Percentiles rank a stretch among this genome's conserved stretches.
Conservation (phyloP, 2,329 filamentous ascomycete genomes). For the Fusarium cyanostomum region DNA sequence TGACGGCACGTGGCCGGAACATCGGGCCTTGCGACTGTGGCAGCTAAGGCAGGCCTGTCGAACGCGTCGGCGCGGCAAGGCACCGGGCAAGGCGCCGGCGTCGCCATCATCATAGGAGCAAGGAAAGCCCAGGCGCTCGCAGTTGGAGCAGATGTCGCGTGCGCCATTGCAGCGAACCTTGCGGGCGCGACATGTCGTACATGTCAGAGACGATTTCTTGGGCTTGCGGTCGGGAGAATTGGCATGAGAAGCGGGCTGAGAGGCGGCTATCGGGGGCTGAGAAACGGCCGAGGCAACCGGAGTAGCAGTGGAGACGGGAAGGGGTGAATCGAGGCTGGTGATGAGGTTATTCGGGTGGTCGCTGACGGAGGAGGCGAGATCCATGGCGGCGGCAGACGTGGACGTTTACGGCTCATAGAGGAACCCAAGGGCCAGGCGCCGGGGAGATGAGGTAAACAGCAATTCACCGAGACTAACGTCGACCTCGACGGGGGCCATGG, state of each 20-base stretch:
- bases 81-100: constrained; percentile 53
- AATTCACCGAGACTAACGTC: constrained; percentile 32
- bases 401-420: constrained; percentile 40
- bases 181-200: constrained; percentile 63
- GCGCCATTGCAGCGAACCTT: constrained; percentile 68
- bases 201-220: constrained; percentile 59
- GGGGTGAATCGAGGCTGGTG: constrained; percentile 41
- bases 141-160: constrained; percentile 65
- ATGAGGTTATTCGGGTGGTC: constrained; percentile 44
- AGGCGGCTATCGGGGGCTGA: constrained; percentile 27
- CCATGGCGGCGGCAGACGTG: constrained; percentile 38
- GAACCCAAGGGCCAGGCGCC: constrained; percentile 27
- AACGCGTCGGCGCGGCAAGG: constrained; percentile 63
- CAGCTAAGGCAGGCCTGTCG: constrained; percentile 67
- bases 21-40: constrained; percentile 66
- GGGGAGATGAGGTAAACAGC: constrained; percentile 26
- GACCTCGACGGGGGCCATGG: constrained; percentile 29
- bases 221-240: constrained; percentile 49
- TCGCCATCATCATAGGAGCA: constrained; percentile 65
- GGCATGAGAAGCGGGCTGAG: constrained; percentile 37
- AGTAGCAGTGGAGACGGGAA: constrained; percentile 7
- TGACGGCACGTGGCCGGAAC: constrained; percentile 65
- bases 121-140: constrained; percentile 65
- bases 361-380: constrained; percentile 42
- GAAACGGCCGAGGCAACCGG: constrained; percentile 20